Base-by-base conservation (phyloP, 2,329 filamentous ascomycete genomes). In the Colletotrichum sp. region DNA sequence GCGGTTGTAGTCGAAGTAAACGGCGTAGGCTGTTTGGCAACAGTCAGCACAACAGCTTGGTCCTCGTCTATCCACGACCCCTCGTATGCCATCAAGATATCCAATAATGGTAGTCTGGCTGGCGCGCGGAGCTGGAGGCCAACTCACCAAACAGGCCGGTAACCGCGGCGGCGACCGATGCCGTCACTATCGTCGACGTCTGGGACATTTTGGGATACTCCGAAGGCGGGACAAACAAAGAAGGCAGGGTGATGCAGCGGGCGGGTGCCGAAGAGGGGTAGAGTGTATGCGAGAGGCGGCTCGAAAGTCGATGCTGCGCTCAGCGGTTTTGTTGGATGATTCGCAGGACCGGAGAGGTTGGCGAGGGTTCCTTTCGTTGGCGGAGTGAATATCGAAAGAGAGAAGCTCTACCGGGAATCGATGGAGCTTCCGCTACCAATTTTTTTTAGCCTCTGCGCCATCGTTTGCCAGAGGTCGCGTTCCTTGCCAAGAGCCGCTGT, bases 1-100 rank as follows among this genome's bases (percentile, higher is more conserved):
- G 80, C 93, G 90, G 83, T 91, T 89, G 82, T 92, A 90, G 85
- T 94, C 93, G 84, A 94, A 94, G 86, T 93, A 94, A 80, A 91
- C 84, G 78, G 90, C 92, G 81, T 94, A 94, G 80, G 90, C 92
- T 93, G 80, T 52, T 30, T 21, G 30, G n/a, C 28, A 49, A 21
- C 12, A 49, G 30, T 81, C 78, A 83, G 77, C 65, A 44, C 55
- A 32, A 34, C 30, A 71, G 49, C 71, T 34, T 32, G 3, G 16
- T 39, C n/a, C 18, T 13, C 6, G 5, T 8, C 63, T 77, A 64
- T 66, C 32, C 59, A 66, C 32, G 71, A 60, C 59, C 64, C 55
- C 32, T 30, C 7, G 52, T 16, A 34, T 34, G 59, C 59, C n/a
- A 26, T 44, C 24, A 72, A 39, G 10, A 26, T 44, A 24, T 39